phyloP scores from a whole-genome alignment of 2,329 filamentous ascomycete species.

The Ophidiomyces ophidiicola region DNA sequence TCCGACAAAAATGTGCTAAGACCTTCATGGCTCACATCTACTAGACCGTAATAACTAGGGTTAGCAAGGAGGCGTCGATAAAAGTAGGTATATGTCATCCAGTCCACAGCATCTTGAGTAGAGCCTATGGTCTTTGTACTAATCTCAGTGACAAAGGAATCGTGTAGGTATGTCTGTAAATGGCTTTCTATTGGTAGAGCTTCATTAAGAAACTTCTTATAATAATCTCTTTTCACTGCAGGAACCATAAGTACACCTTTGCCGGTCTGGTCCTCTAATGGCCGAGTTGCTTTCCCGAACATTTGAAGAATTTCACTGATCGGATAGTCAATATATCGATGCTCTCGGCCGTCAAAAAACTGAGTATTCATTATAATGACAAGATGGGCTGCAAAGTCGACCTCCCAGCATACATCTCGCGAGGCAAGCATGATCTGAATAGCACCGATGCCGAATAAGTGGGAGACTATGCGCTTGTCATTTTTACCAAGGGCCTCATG shows the following conservation, averaged over 20 bases:
- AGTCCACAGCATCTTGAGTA: constrained; percentile 93
- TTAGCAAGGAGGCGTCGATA: constrained; percentile 90
- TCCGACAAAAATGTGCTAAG: constrained; percentile 92
- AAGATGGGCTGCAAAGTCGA: constrained; percentile 75
- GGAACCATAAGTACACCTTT: constrained; percentile 96
- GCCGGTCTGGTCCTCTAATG: constrained; percentile 64
- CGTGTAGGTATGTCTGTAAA: constrained; percentile 79
- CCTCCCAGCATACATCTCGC: constrained; percentile 91
- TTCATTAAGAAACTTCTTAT: constrained; percentile 97
- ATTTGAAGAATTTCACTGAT: constrained; percentile 92
- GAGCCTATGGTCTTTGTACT: constrained; percentile 92
- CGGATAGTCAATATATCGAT: constrained; percentile 92
- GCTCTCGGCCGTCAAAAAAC: constrained; percentile 91
- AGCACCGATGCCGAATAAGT: constrained; percentile 78
- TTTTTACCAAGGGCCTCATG: constrained; percentile 82
- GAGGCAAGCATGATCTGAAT: constrained; percentile 74
- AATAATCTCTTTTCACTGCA: constrained; percentile 88
- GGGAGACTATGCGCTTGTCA: constrained; percentile 87
- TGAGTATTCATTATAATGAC: constrained; percentile 97
- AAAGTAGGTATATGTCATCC: constrained; percentile 97
- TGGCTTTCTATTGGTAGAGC: constrained; percentile 92
- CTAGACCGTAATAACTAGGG: constrained; percentile 88
- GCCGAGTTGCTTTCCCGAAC: constrained; percentile 84
- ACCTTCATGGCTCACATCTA: constrained; percentile 78
- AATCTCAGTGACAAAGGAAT: constrained; percentile 93